A percentile compares a stretch with the other conserved stretches of the same genome.
phyloP scores from a whole-genome alignment of 352 stramenopile species.

The Pythium utonaiense region DNA sequence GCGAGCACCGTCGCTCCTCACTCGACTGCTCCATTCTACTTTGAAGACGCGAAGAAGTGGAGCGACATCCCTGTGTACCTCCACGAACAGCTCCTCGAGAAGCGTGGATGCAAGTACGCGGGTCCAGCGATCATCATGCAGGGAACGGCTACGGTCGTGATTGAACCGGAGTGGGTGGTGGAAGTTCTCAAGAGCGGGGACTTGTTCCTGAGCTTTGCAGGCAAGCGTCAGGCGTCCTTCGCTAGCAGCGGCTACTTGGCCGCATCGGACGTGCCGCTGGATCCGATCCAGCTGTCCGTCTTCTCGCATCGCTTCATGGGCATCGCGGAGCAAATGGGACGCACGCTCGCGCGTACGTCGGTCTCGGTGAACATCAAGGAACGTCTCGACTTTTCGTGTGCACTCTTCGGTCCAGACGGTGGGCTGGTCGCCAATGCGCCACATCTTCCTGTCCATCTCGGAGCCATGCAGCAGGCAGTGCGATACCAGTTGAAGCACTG shows the following conservation, averaged over 20 bases:
- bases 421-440: constrained; percentile 99
- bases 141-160: constrained; percentile 96
- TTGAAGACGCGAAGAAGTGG: constrained; percentile 73
- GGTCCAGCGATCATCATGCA: constrained; percentile 98
- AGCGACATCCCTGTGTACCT: constrained; percentile 91
- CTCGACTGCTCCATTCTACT: constrained; percentile 77
- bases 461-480: constrained; percentile 98
- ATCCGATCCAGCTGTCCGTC: constrained; percentile 96
- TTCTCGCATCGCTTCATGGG: constrained; percentile 99
- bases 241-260: constrained; percentile 31
- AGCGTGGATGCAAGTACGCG: constrained; percentile 49
- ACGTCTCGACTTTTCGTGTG: constrained; percentile 98
- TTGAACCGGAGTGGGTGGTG: constrained; percentile 95
- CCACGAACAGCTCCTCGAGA: constrained; percentile 87
- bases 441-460: constrained; percentile 98
- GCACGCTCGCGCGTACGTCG: constrained; percentile 94
- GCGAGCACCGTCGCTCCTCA: constrained; percentile 28
- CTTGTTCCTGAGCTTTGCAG: constrained; percentile 86
- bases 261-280: constrained; percentile 50
- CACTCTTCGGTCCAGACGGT: constrained; percentile 96
- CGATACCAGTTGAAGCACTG: constrained; percentile 91
- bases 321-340: constrained; percentile 99
- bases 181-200: constrained; percentile 93
- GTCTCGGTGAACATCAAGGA: constrained; percentile 99
- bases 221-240: constrained; percentile 28